phyloP scores from a whole-genome alignment of 345 rosid genomes.

The Camelina hispida region DNA sequence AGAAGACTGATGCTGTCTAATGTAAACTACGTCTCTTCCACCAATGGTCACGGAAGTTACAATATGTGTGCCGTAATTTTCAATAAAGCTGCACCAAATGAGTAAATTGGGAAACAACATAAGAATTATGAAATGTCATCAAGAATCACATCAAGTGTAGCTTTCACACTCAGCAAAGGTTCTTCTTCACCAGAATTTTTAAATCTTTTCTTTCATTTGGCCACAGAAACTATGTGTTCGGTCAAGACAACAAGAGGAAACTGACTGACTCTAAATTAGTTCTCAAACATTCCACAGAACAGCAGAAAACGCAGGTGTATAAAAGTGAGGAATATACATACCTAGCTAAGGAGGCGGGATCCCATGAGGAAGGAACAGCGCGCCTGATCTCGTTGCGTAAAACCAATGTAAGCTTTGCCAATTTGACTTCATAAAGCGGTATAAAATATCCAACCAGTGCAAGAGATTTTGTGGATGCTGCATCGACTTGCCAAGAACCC shows the following conservation, averaged over 20 bases:
- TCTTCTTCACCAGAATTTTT: neutral
- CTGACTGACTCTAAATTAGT: neutral
- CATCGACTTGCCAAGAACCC: conserved; percentile 92
- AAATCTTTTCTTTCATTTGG: neutral
- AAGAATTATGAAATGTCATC: conserved; percentile 29
- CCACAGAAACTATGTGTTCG: neutral
- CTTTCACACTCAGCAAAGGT: conserved; percentile 4
- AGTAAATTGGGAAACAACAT: conserved; percentile 35
- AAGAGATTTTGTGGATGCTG: conserved; percentile 92
- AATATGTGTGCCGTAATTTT: conserved; percentile 83
- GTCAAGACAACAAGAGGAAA: conserved; percentile 18
- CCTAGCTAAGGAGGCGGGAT: conserved; percentile 97
- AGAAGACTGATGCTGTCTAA: conserved; percentile 92
- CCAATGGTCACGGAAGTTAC: conserved; percentile 93
- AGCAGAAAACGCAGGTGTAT: neutral
- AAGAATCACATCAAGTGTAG: conserved; percentile 20
- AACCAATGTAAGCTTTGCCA: conserved; percentile 58
- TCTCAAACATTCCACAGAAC: neutral
- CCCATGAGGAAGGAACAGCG: conserved; percentile 96
- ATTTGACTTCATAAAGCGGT: conserved; percentile 65
- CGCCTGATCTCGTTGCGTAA: conserved; percentile 66
- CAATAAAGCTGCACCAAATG: conserved; percentile 68
- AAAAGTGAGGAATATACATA: conserved; percentile 37
- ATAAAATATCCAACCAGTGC: conserved; percentile 85
- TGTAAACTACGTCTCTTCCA: conserved; percentile 94